Evolutionary conservation across 2,329 filamentous ascomycete species (phyloP), one percentile per base, ranked within the genome.

Genomic region (Tolypocladium ophioglossoides): DNA sequence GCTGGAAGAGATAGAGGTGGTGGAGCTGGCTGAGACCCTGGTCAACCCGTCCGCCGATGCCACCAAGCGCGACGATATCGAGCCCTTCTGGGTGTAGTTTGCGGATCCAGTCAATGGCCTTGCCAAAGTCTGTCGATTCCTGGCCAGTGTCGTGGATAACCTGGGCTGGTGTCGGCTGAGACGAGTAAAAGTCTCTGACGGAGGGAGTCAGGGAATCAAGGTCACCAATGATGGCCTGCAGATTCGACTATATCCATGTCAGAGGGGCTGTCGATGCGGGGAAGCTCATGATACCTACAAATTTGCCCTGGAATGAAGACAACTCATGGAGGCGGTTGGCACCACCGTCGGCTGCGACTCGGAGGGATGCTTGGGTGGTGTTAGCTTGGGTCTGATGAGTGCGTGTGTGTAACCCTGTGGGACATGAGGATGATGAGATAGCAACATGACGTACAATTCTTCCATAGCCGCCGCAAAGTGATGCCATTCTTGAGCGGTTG

Each of bases 11-110:
- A 61, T 83, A 91, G 48, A 97, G 77, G 66, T 96, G 89, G 67
- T 96, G 89, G 52, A 99, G 78, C 63, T 95, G 85, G 55, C 89
- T 91, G 50, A 99, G 78, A 2, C 87, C 92, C 68, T 99, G 94
- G 69, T 99, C 94, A 18, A 97, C 87, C 34, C 94, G 84, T 8
- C 94, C 94, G 46, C 89, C 90, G 0, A 97, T 78, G 2, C 91
- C 90, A 41, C 92, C 91, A 8, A 96, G 73, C 39, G 88, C 84
- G 14, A 96, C 76, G n/a, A 96, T 83, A 63, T 92, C 79, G 51
- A 78, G 66, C 1, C 64, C 59, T 24, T 57, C 34, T 6, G 70
- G 56, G 44, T 67, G 57, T 32, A 67, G 61, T 3, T 63, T 61
- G 50, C 78, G 78, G 58, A 84, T 78, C 70, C 78, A 85, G 59